A percentile compares a stretch with the other conserved stretches of the same genome.
phyloP scores from a whole-genome alignment of 1,284 basidiomycete genomes.

The Phellinidium pouzarii region DNA sequence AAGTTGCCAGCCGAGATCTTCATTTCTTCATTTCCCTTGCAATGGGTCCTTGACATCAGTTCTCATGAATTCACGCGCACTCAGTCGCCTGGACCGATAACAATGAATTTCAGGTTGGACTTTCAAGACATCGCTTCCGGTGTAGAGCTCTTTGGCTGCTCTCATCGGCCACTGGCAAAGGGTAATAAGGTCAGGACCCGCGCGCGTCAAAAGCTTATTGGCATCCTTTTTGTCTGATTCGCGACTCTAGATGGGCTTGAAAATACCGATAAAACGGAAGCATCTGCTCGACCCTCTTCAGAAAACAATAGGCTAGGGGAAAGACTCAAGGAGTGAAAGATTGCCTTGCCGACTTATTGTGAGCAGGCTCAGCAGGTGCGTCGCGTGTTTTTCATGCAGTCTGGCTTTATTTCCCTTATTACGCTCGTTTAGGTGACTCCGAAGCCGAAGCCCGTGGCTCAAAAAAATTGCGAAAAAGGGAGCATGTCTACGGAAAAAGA shows the following conservation, averaged over 20 bases:
- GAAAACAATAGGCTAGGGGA: slow-evolving; percentile 7
- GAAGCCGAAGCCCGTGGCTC: background rate
- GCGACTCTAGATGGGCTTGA: background rate
- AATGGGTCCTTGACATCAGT: slow-evolving; percentile 1
- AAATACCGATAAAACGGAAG: slow-evolving; percentile 6
- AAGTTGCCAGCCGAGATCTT: background rate
- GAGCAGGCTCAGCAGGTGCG: background rate
- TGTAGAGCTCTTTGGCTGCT: too few species aligned
- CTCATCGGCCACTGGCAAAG: too few species aligned
- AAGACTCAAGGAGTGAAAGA: background rate
- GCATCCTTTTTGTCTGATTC: slow-evolving; percentile 2
- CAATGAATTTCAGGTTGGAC: background rate
- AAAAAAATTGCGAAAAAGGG: too few species aligned
- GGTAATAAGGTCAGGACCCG: background rate
- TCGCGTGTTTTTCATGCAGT: background rate
- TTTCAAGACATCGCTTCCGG: too few species aligned
- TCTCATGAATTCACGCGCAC: slow-evolving; percentile 1
- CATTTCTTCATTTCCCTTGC: slow-evolving; percentile 10
- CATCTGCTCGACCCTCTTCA: background rate
- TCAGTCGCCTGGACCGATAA: background rate
- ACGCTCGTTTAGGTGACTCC: too few species aligned
- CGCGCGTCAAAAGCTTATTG: slow-evolving; percentile 3
- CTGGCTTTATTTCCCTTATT: background rate
- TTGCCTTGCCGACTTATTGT: background rate
- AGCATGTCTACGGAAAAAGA: too few species aligned